Base-by-base conservation (phyloP, 306 rosid species). In the Notholithocarpus densiflorus region DNA sequence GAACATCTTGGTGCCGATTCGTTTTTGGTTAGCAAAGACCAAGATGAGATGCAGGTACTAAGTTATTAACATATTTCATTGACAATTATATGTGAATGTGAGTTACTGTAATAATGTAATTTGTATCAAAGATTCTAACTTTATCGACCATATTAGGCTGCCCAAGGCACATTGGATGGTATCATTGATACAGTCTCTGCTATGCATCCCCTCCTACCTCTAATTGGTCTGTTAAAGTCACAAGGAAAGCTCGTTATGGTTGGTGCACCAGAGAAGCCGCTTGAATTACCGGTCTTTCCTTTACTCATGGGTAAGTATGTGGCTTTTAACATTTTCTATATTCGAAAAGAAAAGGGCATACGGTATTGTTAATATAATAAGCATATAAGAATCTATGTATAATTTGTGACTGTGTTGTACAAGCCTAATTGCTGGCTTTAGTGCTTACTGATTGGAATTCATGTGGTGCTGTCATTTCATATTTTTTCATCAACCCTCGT, bases 171-270 rank as follows among this genome's bases (percentile, higher is more conserved):
- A 5, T 23, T 90, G 71, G 92, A 90, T 72, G 94, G 94, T 4
- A 84, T 89, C 40, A 75, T 90, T 56, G 91, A 86, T 60, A 86
- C 93, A 0, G 89, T 88, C 56, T 86, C 89, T 2, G 89, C 85
- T 0, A 2, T 2, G 5, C 94, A 90, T 72, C 72, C 94, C 27
- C 80, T 90, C 0, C 19, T 82, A 8, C 90, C 91, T 31, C 53
- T 87, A 20, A 31, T 86, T 74, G 79, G 56, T n/a, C 31, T 90
- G 66, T 70, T 88, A 24, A 90, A 90, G 45, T 20, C 74, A 27
- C 77, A 80, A 65, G 93, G 93, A 56, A 89, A 83, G 24, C 87
- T 89, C 54, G 76, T 89, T 27, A 8, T 87, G 88, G 26, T 89
- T 2, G 91, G 91, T 53, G 78, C 54, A 51, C 86, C 87, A 3